phyloP scores from a whole-genome alignment of 73 alveolate species.

The Breviolum minutum region DNA sequence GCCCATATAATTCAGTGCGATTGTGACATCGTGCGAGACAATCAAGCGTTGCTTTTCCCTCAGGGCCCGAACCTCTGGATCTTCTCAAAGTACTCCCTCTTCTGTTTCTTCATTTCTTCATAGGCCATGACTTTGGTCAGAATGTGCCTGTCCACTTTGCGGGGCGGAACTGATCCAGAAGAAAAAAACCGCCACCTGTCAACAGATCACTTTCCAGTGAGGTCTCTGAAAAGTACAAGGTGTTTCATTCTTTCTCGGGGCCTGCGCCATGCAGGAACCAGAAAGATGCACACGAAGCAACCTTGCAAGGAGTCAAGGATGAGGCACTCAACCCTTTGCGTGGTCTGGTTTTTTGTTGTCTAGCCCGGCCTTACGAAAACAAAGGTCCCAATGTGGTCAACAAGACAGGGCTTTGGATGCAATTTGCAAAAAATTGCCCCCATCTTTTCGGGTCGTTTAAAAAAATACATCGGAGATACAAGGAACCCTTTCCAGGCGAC shows the following conservation, averaged over 20 bases:
- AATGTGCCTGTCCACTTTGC: conserved; percentile 18
- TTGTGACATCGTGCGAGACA: background rate
- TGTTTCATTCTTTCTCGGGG: background rate
- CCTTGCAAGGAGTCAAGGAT: background rate
- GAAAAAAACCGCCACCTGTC: background rate
- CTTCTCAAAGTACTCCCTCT: background rate
- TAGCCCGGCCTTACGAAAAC: too few species aligned
- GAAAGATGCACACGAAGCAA: conserved; percentile 47
- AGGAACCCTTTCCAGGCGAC: background rate
- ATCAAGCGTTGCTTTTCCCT: background rate
- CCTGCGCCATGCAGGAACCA: conserved; percentile 93
- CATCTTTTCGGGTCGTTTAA: too few species aligned
- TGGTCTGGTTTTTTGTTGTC: too few species aligned
- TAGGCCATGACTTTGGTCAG: conserved; percentile 82
- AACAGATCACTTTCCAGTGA: background rate
- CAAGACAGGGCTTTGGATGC: too few species aligned
- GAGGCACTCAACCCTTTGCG: too few species aligned
- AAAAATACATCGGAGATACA: background rate
- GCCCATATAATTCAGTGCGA: background rate
- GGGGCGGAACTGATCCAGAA: background rate
- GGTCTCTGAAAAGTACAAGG: background rate
- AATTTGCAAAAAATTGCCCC: too few species aligned
- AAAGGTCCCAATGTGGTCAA: too few species aligned
- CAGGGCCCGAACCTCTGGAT: background rate
- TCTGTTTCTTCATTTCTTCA: conserved; percentile 58